Evolutionary conservation across 225 moss, liverwort and hornwort species (phyloP), one percentile per base, ranked within the genome.

Genomic region (Ulota crispa): DNA sequence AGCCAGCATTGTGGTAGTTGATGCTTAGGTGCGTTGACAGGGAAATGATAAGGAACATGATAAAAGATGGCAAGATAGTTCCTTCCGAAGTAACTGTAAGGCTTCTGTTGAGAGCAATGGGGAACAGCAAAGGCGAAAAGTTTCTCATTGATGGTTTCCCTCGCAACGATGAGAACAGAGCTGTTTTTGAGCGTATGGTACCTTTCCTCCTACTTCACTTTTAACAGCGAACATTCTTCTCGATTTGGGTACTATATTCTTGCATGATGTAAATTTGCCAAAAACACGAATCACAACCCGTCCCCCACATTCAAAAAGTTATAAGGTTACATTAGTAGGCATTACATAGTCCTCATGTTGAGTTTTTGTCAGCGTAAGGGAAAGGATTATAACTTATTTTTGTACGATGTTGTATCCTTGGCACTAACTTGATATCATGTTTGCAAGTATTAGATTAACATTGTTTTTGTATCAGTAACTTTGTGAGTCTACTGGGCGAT

Each of bases 111-210:
- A 95, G 91, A 85, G 97, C 97, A 45, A 98, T 98, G 95, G 88
- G 87, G 73, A 80, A 87, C 59, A 91, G 89, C 78, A 82, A 86
- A 31, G 93, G 81, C 59, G 89, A 91, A 83, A 95, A 98, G 77
- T 98, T 98, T 77, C 88, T 98, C 54, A 98, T 98, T 62, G 97
- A 98, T 92, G 97, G 97, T 31, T 98, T 98, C 68, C 97, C 97
- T 82, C 93, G 97, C 34, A 95, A 95, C 75, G 94, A 94, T 65
- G 97, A 98, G 80, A 98, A 98, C 73, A 89, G 97, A 85, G 86
- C 88, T 62, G 94, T 90, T 73, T 98, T 95, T 91, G 97, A 95
- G 87, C 88, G 88, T 70, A 89, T 93, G 91, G 96, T 94, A 92
- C 83, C 83, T 83, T 72, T 86, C 76, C 83, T 77, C 83, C 78